These are phyloP conservation scores for Pythium utonaiense DNA, from an alignment of 352 stramenopile species.

Conservation along the genomic window DNA sequence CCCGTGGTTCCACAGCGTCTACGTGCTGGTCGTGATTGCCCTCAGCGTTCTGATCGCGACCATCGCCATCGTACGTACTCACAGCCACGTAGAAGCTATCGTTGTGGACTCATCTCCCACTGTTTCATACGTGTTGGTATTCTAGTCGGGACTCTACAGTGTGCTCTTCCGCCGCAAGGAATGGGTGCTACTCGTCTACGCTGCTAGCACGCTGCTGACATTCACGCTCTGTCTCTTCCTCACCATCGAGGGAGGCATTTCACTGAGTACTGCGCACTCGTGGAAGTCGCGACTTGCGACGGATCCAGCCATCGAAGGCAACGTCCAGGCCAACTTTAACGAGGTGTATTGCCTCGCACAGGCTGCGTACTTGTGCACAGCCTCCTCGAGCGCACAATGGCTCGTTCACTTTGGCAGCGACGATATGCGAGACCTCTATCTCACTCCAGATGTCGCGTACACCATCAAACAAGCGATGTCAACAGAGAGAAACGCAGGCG, in stretches of 20 bases:
- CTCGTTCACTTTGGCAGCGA: conserved; percentile 26
- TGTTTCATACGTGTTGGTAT: not conserved
- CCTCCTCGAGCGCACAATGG: conserved; percentile 21
- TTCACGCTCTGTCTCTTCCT: conserved; percentile 17
- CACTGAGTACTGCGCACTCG: conserved; percentile 7
- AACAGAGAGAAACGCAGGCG: conserved; percentile 1
- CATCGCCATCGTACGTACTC: conserved; percentile 23
- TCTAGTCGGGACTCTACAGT: conserved; percentile 21
- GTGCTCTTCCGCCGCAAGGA: conserved; percentile 20
- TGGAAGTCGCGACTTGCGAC: conserved; percentile 9
- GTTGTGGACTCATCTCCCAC: not conserved
- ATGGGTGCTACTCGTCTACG: conserved; percentile 21
- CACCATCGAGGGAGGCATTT: conserved; percentile 18
- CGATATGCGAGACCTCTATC: conserved; percentile 24
- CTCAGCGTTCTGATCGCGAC: conserved; percentile 19
- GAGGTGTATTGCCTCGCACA: conserved; percentile 24
- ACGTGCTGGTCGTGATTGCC: conserved; percentile 12
- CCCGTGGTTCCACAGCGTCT: conserved; percentile 25
- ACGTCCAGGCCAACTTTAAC: conserved; percentile 24
- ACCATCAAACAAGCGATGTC: conserved; percentile 24
- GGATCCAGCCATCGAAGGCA: conserved; percentile 8
- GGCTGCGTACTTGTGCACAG: conserved; percentile 23
- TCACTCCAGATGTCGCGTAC: conserved; percentile 2
- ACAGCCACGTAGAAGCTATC: too few species aligned
- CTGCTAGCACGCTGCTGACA: conserved; percentile 11